Evolutionary conservation across 257 asterid species (phyloP).

Genomic region (Solanum chilense): DNA sequence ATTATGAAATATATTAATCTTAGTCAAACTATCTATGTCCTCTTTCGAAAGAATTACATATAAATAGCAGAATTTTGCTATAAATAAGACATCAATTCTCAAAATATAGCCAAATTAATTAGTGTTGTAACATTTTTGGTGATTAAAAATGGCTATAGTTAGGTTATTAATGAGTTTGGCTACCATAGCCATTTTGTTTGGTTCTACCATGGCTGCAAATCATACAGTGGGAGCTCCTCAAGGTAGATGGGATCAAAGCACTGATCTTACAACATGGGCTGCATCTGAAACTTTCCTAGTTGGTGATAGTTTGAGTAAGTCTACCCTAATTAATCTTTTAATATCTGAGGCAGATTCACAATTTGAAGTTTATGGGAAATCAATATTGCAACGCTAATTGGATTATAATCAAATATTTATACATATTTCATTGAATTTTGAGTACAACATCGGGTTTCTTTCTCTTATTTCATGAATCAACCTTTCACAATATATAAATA

Average conservation of each 20-base stretch:
- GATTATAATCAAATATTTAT: neutral
- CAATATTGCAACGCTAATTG: neutral
- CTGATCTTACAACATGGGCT: slow-evolving; percentile 43
- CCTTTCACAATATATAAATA: no score
- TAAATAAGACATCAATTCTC: neutral
- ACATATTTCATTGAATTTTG: neutral
- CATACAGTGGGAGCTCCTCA: slow-evolving; percentile 46
- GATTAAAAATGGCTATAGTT: slow-evolving; percentile 18
- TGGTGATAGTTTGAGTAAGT: slow-evolving; percentile 53
- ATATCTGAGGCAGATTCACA: neutral
- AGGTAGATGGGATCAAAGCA: slow-evolving; percentile 46
- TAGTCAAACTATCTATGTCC: neutral
- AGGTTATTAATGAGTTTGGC: slow-evolving; percentile 8
- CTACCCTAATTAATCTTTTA: neutral
- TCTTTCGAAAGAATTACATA: neutral
- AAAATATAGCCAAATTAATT: neutral
- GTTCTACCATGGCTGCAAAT: slow-evolving; percentile 31
- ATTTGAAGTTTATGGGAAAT: neutral
- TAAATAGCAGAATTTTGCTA: neutral
- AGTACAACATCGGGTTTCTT: neutral
- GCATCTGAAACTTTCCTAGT: slow-evolving; percentile 17
- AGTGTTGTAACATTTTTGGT: neutral
- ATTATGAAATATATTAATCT: neutral
- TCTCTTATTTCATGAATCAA: no score
- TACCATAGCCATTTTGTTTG: slow-evolving; percentile 5